Evolutionary conservation across 1,284 basidiomycete genomes (phyloP).

Genomic region (Ganoderma meredithae): DNA sequence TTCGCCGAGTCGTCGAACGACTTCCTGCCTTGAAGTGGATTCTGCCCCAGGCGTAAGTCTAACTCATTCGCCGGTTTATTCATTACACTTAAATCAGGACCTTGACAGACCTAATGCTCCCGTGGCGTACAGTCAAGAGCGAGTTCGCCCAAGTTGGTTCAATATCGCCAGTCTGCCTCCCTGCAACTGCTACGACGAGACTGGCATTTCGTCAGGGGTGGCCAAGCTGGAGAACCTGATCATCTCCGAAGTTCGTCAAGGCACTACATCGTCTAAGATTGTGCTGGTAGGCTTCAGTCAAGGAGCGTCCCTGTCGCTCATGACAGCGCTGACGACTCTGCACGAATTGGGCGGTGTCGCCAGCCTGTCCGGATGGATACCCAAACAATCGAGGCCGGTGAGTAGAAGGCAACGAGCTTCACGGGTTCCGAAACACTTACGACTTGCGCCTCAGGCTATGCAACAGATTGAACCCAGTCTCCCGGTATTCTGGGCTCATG

Average conservation of each 20-base stretch:
- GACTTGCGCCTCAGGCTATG: constrained; percentile 37
- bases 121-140: constrained; percentile 44
- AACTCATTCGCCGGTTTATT: not conserved
- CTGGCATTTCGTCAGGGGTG: constrained; percentile 47
- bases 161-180: constrained; percentile 51
- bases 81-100: not conserved
- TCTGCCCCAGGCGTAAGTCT: constrained; percentile 52
- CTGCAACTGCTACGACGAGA: constrained; percentile 45
- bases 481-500: constrained; percentile 54
- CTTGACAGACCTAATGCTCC: constrained; percentile 34
- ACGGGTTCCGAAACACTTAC: not conserved
- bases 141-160: constrained; percentile 53
- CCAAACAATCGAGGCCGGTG: constrained; percentile 45
- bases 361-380: constrained; percentile 55
- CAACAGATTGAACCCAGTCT: constrained; percentile 43
- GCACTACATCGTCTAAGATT: constrained; percentile 46
- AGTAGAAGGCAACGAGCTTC: constrained; percentile 15
- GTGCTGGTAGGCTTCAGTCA: constrained; percentile 55
- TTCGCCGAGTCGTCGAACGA: constrained; percentile 43
- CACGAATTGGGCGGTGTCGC: constrained; percentile 53
- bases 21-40: constrained; percentile 53
- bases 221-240: constrained; percentile 48
- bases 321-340: constrained; percentile 49
- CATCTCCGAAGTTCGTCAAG: constrained; percentile 46
- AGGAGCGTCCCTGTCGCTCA: constrained; percentile 50